Evolutionary conservation across 352 stramenopile species (phyloP).

Genomic region (Pythium utonaiense): DNA sequence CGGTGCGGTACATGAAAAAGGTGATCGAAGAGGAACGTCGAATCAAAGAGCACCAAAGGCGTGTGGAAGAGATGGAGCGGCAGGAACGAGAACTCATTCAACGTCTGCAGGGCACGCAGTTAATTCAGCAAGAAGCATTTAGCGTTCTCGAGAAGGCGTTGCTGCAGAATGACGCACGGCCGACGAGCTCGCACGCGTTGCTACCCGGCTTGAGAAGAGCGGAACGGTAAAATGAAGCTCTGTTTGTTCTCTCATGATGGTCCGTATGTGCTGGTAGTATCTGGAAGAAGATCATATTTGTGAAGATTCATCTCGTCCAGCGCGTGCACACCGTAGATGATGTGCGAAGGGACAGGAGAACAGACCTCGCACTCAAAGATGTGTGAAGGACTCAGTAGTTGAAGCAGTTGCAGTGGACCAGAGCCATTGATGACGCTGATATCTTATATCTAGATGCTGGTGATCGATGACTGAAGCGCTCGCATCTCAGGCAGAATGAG

Average conservation of each 20-base stretch:
- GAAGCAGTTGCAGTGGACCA: no score
- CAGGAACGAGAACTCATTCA: slow-evolving; percentile 61
- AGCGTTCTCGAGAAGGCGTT: slow-evolving; percentile 67
- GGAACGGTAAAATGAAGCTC: slow-evolving; percentile 8
- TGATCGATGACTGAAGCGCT: no score
- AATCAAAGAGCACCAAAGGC: slow-evolving; percentile 48
- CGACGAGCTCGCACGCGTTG: slow-evolving; percentile 10
- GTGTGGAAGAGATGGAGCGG: slow-evolving; percentile 65
- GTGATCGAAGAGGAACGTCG: slow-evolving; percentile 55
- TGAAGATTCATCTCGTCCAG: no score
- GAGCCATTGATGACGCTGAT: no score
- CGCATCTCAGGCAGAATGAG: no score
- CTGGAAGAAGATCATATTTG: no score
- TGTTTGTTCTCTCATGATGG: background rate
- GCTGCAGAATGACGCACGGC: slow-evolving; percentile 23
- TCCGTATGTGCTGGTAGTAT: background rate
- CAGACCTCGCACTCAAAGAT: no score
- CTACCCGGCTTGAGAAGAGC: slow-evolving; percentile 10
- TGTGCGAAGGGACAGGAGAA: no score
- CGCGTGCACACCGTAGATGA: no score
- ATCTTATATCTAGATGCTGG: no score
- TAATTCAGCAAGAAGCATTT: slow-evolving; percentile 72
- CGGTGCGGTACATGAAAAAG: slow-evolving; percentile 59
- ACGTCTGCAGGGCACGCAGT: slow-evolving; percentile 62
- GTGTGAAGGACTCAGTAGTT: no score